Evolutionary conservation across 768 basidiomycete species (phyloP), one percentile per base, ranked within the genome.

Genomic region (Paxillus ammoniavirescens): DNA sequence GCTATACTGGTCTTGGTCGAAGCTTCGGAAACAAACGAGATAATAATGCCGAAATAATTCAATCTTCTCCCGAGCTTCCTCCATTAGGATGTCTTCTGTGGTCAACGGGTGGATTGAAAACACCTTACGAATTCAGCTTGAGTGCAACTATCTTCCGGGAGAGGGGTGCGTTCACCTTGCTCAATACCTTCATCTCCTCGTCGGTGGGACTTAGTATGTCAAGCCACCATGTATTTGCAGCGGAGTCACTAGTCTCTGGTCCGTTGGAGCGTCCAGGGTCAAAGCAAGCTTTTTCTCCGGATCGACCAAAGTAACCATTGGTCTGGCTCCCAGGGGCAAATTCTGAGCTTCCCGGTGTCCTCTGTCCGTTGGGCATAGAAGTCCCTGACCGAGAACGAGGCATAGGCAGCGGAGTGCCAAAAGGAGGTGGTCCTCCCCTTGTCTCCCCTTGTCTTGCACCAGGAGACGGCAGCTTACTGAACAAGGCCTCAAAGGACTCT

Each of bases 61-160:
- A 62, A 99, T 99, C 78, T 99, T 99, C 76, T 99, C 97, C 65
- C 97, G 93, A 38, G 95, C 91, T 76, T 99, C 97, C 72, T 99
- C 97, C 89, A 98, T 97, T 65, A 91, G 87, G 67, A 99, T 98
- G 77, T 99, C 97, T 77, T 99, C 97, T 17, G 96, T 96, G 5
- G 97, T 99, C 59, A 99, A 79, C 4, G 97, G 97, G 74, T 99
- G 97, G 64, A 99, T 97, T 17, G 82, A 82, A 72, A 98, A 99
- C 9, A 96, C 94, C 95, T 97, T 30, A 36, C 41, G 61, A 55
- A 54, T 33, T 40, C 50, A 9, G 42, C 28, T 23, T 50, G 47
- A 58, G 47, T 14, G 31, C 18, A 35, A 38, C n/a, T 15, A 50
- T 47, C 40, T 30, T 10, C 14, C 47, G 40, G 44, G 18, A 21